phyloP scores from a whole-genome alignment of 805 yeast species.

The Zygosaccharomyces kombuchaensis region DNA sequence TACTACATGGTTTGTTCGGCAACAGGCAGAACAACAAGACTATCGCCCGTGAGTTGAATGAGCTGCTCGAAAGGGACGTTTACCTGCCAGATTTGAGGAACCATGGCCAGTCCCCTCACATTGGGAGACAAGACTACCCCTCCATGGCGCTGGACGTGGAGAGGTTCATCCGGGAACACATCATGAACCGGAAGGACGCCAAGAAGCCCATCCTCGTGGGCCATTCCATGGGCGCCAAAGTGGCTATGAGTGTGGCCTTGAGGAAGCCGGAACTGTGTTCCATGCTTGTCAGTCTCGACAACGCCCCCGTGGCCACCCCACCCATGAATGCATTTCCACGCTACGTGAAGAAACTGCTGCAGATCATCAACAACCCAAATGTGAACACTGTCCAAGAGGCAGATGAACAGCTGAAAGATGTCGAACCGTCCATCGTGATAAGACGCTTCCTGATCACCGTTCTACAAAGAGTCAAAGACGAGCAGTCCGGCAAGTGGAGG shows the following conservation, averaged over 20 bases:
- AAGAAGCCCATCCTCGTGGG: slow-evolving; percentile 63
- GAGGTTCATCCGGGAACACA: slow-evolving; percentile 51
- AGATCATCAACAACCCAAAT: slow-evolving; percentile 46
- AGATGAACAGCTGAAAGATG: slow-evolving; percentile 53
- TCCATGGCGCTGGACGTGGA: slow-evolving; percentile 85
- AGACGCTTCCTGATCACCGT: slow-evolving; percentile 67
- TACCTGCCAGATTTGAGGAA: slow-evolving; percentile 77
- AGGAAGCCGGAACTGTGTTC: slow-evolving; percentile 58
- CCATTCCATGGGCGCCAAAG: slow-evolving; percentile 91
- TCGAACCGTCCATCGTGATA: slow-evolving; percentile 56
- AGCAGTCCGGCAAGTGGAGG: slow-evolving; percentile 22
- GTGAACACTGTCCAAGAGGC: slow-evolving; percentile 60
- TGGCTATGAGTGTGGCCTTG: slow-evolving; percentile 82
- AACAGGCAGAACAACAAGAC: slow-evolving; percentile 73
- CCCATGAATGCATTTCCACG: slow-evolving; percentile 56
- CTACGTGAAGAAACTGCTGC: slow-evolving; percentile 60
- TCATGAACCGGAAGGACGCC: slow-evolving; percentile 30
- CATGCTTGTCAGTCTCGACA: slow-evolving; percentile 75
- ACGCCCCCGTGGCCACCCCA: slow-evolving; percentile 73
- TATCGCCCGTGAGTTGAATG: slow-evolving; percentile 59
- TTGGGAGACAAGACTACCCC: slow-evolving; percentile 66
- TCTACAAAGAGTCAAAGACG: slow-evolving; percentile 31
- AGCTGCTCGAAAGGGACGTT: slow-evolving; percentile 49
- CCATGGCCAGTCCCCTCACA: slow-evolving; percentile 89
- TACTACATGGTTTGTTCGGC: slow-evolving; percentile 89